A percentile compares a stretch with the other conserved stretches of the same genome.
Evolutionary conservation across 1,284 basidiomycete genomes (phyloP).

Genomic region (Cutaneotrichosporon daszewskae): DNA sequence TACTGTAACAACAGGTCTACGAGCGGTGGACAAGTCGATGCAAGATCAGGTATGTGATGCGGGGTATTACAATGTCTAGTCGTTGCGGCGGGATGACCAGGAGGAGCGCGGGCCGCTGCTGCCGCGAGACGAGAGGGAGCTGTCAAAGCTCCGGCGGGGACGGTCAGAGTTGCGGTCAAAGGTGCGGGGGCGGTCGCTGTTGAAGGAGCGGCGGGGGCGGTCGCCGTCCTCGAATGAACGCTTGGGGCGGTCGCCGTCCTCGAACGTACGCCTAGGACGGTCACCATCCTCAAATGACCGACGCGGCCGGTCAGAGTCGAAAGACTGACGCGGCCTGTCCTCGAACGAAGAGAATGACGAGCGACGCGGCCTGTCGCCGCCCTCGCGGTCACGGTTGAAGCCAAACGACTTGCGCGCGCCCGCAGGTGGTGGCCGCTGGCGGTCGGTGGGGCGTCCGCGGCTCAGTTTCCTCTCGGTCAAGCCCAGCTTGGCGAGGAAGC

Average conservation of each 20-base stretch:
- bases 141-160: background rate
- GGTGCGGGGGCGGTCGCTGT: background rate
- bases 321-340: no score
- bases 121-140: background rate
- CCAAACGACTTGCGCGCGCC: conserved; percentile 2
- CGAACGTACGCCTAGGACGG: background rate
- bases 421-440: no score
- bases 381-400: conserved; percentile 2
- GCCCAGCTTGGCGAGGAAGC: conserved; percentile 50
- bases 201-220: background rate
- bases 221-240: conserved; percentile 1
- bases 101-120: background rate
- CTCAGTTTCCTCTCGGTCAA: background rate
- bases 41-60: background rate
- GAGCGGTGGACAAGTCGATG: background rate
- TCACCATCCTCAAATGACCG: conserved; percentile 1
- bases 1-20: conserved; percentile 8
- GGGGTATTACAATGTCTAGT: background rate
- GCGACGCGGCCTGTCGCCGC: background rate
- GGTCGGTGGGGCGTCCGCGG: background rate
- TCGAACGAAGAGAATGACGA: no score
- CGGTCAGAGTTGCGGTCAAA: background rate
- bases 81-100: background rate
- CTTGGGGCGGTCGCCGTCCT: background rate
- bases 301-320: no score